These are phyloP conservation scores for Pisolithus marmoratus DNA, from an alignment of 768 basidiomycete genomes.

Conservation along the genomic window DNA sequence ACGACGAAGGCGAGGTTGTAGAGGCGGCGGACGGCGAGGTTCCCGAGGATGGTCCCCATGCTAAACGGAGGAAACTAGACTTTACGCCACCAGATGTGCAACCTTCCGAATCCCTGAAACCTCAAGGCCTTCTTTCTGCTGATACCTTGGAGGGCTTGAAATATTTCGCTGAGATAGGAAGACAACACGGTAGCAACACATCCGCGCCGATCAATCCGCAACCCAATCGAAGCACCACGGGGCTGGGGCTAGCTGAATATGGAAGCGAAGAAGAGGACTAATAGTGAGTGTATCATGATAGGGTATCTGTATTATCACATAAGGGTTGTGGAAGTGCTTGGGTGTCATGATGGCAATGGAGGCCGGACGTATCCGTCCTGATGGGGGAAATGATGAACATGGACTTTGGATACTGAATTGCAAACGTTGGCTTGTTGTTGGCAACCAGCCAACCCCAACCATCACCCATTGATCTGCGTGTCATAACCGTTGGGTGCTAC, in stretches of 20 bases:
- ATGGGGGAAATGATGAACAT: too few species aligned
- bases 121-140: slow-evolving; percentile 63
- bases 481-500: too few species aligned
- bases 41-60: slow-evolving; percentile 27
- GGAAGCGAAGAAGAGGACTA: slow-evolving; percentile 67
- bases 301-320: slow-evolving; percentile 3
- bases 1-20: slow-evolving; percentile 31
- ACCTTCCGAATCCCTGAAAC: slow-evolving; percentile 29
- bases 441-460: slow-evolving; percentile 3
- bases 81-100: slow-evolving; percentile 22
- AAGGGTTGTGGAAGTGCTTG: slow-evolving; percentile 1
- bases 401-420: slow-evolving; percentile 2
- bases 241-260: slow-evolving; percentile 66
- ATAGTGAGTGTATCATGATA: slow-evolving; percentile 7
- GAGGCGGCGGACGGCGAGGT: slow-evolving; percentile 27
- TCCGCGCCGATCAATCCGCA: slow-evolving; percentile 19
- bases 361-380: too few species aligned
- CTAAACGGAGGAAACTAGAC: slow-evolving; percentile 33
- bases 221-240: slow-evolving; percentile 30
- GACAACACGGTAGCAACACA: slow-evolving; percentile 44
- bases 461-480: too few species aligned
- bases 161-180: slow-evolving; percentile 85
- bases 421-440: slow-evolving; percentile 14
- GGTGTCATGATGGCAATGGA: not conserved
- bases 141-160: slow-evolving; percentile 88